phyloP scores from a whole-genome alignment of 768 basidiomycete genomes.

The Phylloporus arenicola region DNA sequence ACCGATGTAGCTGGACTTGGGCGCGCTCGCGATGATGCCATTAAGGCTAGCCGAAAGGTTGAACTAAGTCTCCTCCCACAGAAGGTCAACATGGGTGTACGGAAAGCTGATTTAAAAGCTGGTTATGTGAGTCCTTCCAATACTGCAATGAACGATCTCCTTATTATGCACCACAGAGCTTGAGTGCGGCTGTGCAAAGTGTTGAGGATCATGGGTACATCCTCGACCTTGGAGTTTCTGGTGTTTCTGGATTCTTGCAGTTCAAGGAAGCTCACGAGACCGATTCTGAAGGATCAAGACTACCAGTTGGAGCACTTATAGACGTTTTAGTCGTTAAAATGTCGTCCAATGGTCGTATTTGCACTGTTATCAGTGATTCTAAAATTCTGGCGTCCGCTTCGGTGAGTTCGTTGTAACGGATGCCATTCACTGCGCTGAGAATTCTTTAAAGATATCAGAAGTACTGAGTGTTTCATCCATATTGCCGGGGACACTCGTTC shows the following conservation, averaged over 20 bases:
- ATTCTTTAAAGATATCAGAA: constrained; percentile 55
- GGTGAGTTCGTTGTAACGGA: constrained; percentile 37
- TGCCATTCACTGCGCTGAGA: constrained; percentile 1
- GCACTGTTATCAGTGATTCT: constrained; percentile 58
- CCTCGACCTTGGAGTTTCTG: constrained; percentile 75
- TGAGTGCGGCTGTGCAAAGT: constrained; percentile 74
- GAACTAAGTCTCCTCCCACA: constrained; percentile 83
- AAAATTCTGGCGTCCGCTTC: constrained; percentile 44
- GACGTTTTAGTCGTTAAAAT: constrained; percentile 61
- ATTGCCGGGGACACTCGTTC: constrained; percentile 81
- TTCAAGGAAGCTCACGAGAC: constrained; percentile 62
- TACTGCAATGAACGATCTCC: not conserved
- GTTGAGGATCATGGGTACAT: constrained; percentile 94
- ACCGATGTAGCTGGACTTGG: constrained; percentile 52
- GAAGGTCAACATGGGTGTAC: constrained; percentile 76
- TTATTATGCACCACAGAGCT: constrained; percentile 42
- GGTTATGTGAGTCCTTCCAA: constrained; percentile 59
- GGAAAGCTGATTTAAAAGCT: constrained; percentile 65
- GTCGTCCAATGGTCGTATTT: constrained; percentile 74
- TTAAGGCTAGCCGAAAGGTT: constrained; percentile 67
- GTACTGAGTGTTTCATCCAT: constrained; percentile 74
- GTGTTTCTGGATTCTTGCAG: constrained; percentile 78
- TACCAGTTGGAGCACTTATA: constrained; percentile 64
- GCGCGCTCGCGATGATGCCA: constrained; percentile 62
- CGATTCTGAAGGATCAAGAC: constrained; percentile 24